Evolutionary conservation across 495 filamentous ascomycete species (phyloP), one percentile per base, ranked within the genome.

Genomic region (Aspergillus saccharolyticus): DNA sequence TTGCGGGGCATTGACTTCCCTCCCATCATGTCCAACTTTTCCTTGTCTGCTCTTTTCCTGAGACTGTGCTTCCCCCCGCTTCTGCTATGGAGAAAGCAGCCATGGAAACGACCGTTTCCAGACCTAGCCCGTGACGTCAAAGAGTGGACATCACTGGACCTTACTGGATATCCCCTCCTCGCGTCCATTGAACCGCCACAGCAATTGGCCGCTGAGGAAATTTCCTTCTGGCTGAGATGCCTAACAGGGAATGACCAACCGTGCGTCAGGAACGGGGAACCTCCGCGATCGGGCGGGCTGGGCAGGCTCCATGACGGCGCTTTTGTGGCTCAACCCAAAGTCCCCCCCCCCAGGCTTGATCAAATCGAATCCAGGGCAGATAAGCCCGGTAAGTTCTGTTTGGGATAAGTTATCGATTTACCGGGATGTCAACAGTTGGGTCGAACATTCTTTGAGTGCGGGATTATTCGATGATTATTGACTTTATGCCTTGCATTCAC

Each of bases 91-190:
- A 22, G 18, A 20, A 46, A 9, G 17, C 44, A 20, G 44, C 44
- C 44, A 46, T 46, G 44, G 44, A 20, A 19, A 46, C 18, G 44
- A 16, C 46, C 20, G 17, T 22, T 49, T 49, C 46, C 46, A 49
- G 46, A 21, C 46, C 46, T 28, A 21, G 21, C 1, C 20, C 46
- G 46, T 49, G 46, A 49, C 46, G 46, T 49, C 46, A 49, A 49
- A 22, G 20, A 28, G 46, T 49, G 46, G 46, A 21, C 21, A 49
- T 25, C 46, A 9, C 33, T 12, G 33, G 21, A 21, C 28, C 46
- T 28, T 8, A 47, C 45, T 21, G 4, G 17, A 17, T 19, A 4
- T 12, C 33, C 14, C 33, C 33, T 39, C 33, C 33, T 39, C 14
- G 33, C 14, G 33, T 39, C 33, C 33, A 39, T 12, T 15, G 33